These are phyloP conservation scores for Phlyctochytrium bullatum DNA, from an alignment of 192 early-diverging fungal species.

Conservation along the genomic window DNA sequence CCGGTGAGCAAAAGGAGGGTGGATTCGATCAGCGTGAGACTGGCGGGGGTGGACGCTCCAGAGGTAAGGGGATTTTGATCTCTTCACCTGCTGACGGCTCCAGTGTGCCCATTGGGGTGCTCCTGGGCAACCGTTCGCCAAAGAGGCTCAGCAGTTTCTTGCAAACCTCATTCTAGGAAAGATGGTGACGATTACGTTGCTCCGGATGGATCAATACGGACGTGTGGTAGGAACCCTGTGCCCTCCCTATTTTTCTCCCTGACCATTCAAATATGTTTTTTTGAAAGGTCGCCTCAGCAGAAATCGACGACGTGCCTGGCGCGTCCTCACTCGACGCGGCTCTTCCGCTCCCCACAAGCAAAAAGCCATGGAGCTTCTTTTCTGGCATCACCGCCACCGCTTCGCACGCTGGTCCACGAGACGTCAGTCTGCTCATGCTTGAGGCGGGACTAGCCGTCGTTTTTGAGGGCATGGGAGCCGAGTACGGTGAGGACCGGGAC, in stretches of 20 bases:
- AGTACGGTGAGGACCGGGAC: background rate
- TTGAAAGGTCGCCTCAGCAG: too few relatives aligned
- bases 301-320: too few relatives aligned
- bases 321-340: too few relatives aligned
- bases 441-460: background rate
- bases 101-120: constrained; percentile 60
- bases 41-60: constrained; percentile 71
- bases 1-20: background rate
- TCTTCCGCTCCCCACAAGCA: too few relatives aligned
- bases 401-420: too few relatives aligned
- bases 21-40: constrained; percentile 51
- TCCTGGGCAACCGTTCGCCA: constrained; percentile 56
- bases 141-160: constrained; percentile 56
- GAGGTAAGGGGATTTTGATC: constrained; percentile 32
- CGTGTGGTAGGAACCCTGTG: constrained; percentile 51
- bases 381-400: too few relatives aligned
- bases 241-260: too few relatives aligned
- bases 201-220: constrained; percentile 57
- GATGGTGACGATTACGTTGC: constrained; percentile 45
- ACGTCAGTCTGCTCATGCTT: background rate
- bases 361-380: too few relatives aligned
- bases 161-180: constrained; percentile 38
- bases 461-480: background rate
- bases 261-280: background rate
- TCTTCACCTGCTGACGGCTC: background rate